Percentiles rank a stretch among this genome's conserved stretches.
phyloP scores from a whole-genome alignment of 495 filamentous ascomycete genomes.

The Penicillium atrosanguineum region DNA sequence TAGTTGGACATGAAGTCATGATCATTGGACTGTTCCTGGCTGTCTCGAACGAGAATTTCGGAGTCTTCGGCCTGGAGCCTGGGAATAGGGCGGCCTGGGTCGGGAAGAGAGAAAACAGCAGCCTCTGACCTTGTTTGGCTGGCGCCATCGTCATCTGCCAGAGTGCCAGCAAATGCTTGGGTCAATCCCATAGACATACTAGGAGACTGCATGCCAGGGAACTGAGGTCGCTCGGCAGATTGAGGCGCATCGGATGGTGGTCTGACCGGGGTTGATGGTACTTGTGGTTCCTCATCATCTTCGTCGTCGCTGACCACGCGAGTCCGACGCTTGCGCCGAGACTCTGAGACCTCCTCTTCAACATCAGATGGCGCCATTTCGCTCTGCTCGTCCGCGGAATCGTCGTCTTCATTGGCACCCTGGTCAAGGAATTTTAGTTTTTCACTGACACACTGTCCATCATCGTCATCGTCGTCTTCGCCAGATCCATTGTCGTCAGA shows the following conservation, averaged over 20 bases:
- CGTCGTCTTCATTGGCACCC: conserved; percentile 40
- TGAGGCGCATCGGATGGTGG: conserved; percentile 22
- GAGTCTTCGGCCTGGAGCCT: conserved; percentile 43
- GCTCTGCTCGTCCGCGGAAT: conserved; percentile 32
- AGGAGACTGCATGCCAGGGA: conserved; percentile 55
- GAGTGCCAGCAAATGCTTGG: conserved; percentile 89
- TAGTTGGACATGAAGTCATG: conserved; percentile 32
- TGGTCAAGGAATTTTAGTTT: conserved; percentile 33
- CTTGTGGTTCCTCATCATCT: conserved; percentile 42
- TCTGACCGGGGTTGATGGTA: conserved; percentile 34
- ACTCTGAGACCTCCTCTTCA: conserved; percentile 22
- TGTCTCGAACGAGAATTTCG: conserved; percentile 63
- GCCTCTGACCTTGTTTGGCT: conserved; percentile 42
- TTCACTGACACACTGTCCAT: conserved; percentile 37
- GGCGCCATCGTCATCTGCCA: conserved; percentile 59
- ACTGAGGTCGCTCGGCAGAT: conserved; percentile 40
- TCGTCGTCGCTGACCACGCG: conserved; percentile 52
- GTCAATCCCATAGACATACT: conserved; percentile 71
- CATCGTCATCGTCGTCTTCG: conserved; percentile 30
- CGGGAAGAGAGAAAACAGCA: conserved; percentile 49
- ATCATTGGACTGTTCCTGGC: conserved; percentile 48
- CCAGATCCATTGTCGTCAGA: conserved; percentile 48
- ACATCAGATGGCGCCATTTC: conserved; percentile 8
- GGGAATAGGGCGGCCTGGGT: conserved; percentile 47
- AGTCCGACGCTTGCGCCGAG: conserved; percentile 37